A percentile compares a stretch with the other conserved stretches of the same genome.
These are phyloP conservation scores for Rhizopogon sp. DNA, from an alignment of 768 basidiomycete species.

Conservation along the genomic window DNA sequence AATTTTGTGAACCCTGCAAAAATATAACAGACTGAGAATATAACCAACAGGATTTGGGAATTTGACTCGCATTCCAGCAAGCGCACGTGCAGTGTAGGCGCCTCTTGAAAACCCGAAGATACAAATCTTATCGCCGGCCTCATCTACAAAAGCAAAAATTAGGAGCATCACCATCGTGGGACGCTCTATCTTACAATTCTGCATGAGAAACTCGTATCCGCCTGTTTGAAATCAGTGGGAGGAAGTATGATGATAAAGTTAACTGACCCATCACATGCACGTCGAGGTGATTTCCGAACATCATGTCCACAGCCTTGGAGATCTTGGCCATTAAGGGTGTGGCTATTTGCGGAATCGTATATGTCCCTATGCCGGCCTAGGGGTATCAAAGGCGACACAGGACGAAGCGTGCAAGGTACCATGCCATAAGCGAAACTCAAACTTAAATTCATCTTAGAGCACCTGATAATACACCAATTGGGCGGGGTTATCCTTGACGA, in stretches of 20 bases:
- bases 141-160: conserved; percentile 33
- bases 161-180: neutral
- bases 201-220: conserved; percentile 77
- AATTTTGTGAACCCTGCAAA: conserved; percentile 60
- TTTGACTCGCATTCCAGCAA: conserved; percentile 60
- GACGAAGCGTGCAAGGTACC: neutral
- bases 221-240: conserved; percentile 27
- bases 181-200: conserved; percentile 47
- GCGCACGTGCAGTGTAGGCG: conserved; percentile 66
- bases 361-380: conserved; percentile 71
- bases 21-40: neutral
- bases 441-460: neutral
- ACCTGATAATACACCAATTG: conserved; percentile 75
- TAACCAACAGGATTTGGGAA: conserved; percentile 5
- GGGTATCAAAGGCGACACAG: neutral
- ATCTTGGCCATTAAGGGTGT: conserved; percentile 52
- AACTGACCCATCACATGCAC: conserved; percentile 65
- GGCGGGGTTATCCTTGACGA: conserved; percentile 58
- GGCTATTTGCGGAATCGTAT: conserved; percentile 57
- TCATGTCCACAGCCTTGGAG: conserved; percentile 52
- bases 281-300: conserved; percentile 56
- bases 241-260: neutral
- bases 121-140: conserved; percentile 68
- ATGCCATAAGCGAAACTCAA: neutral
- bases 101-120: conserved; percentile 81